Conservation (phyloP, 2,329 filamentous ascomycete genomes). For the Exophiala phaeomuriformis region DNA sequence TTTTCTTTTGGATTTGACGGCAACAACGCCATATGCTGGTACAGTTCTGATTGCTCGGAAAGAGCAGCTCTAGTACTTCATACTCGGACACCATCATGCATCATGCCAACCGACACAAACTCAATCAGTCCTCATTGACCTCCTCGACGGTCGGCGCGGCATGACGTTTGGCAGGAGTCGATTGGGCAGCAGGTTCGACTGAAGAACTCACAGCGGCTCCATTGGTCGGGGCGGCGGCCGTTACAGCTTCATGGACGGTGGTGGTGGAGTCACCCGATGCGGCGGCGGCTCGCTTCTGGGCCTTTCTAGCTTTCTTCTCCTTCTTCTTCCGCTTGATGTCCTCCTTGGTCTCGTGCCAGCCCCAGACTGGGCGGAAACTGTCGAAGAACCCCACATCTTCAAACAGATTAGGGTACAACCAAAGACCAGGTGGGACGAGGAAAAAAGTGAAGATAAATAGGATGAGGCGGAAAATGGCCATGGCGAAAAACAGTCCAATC, state of each 20-base stretch:
- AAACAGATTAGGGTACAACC: slow-evolving; percentile 96
- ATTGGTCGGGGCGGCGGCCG: slow-evolving; percentile 10
- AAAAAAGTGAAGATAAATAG: slow-evolving; percentile 93
- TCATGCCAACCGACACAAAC: too few relatives aligned
- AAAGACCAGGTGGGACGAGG: slow-evolving; percentile 74
- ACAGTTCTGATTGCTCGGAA: too few relatives aligned
- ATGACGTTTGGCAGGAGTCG: slow-evolving; percentile 26
- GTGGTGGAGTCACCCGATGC: slow-evolving; percentile 16
- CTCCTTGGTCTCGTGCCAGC: slow-evolving; percentile 69
- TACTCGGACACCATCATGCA: too few relatives aligned
- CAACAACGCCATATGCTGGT: background rate
- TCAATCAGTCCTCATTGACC: slow-evolving; percentile 25
- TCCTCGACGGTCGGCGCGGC: slow-evolving; percentile 27
- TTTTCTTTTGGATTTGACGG: background rate
- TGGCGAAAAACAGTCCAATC: slow-evolving; percentile 87
- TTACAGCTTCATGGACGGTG: slow-evolving; percentile 23
- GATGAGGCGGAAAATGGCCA: slow-evolving; percentile 95
- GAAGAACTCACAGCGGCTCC: slow-evolving; percentile 25
- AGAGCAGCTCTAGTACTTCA: too few relatives aligned
- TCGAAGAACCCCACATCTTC: slow-evolving; percentile 98
- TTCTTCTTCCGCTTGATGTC: slow-evolving; percentile 53
- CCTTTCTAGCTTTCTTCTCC: slow-evolving; percentile 31
- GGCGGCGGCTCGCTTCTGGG: slow-evolving; percentile 20
- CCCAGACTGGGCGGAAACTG: slow-evolving; percentile 92
- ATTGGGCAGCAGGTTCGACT: slow-evolving; percentile 31